A percentile compares a stretch with the other conserved stretches of the same genome.
phyloP scores from a whole-genome alignment of 2,329 filamentous ascomycete species.

The Knoxdaviesia proteae region DNA sequence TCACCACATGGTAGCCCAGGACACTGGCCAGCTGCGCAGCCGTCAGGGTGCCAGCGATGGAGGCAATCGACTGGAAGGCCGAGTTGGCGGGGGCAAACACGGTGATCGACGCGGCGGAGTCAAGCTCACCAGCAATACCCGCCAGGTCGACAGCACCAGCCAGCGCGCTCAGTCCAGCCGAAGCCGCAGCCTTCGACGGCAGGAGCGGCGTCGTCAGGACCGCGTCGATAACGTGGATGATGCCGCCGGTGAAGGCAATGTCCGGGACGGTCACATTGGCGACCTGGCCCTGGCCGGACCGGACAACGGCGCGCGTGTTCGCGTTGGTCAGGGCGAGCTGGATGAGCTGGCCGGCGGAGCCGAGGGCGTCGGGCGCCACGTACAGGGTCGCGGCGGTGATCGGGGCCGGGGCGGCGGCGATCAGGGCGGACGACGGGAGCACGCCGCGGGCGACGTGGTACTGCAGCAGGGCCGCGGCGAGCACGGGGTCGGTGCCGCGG shows the following conservation, averaged over 20 bases:
- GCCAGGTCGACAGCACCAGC: constrained; percentile 23
- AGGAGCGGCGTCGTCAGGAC: constrained; percentile 23
- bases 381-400: constrained; percentile 1
- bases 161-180: constrained; percentile 23
- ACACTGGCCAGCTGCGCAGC: constrained; percentile 26
- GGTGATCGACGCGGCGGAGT: constrained; percentile 23
- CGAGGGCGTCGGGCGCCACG: constrained; percentile 23
- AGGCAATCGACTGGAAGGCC: constrained; percentile 36
- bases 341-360: constrained; percentile 24
- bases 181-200: too few species aligned
- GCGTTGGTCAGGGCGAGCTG: constrained; percentile 20
- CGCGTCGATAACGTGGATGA: constrained; percentile 30
- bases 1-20: constrained; percentile 44
- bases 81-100: constrained; percentile 42
- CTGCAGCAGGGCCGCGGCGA: constrained; percentile 28
- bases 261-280: constrained; percentile 20
- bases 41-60: constrained; percentile 24
- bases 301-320: constrained; percentile 17
- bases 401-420: constrained; percentile 11
- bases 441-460: constrained; percentile 40
- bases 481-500: constrained; percentile 19
- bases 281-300: constrained; percentile 24
- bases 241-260: constrained; percentile 24
- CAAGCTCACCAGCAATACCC: constrained; percentile 17
- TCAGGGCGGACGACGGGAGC: constrained; percentile 18